Evolutionary conservation across 495 filamentous ascomycete genomes (phyloP).

Genomic region (Aspergillus bertholletiae): DNA sequence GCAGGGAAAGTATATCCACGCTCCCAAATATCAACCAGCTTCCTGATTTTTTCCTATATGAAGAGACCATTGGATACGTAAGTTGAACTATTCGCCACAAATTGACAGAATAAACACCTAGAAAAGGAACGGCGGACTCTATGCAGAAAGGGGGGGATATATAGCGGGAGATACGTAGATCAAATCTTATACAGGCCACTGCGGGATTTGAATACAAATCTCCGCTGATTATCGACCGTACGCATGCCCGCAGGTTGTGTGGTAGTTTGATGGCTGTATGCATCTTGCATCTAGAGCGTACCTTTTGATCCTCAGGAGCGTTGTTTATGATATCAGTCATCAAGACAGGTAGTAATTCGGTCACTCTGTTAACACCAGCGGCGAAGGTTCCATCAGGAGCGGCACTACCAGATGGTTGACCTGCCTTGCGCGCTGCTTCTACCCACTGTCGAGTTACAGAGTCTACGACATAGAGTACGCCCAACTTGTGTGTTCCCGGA

Average conservation of each 20-base stretch:
- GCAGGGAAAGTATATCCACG: constrained; percentile 87
- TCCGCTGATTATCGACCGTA: constrained; percentile 25
- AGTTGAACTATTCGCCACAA: constrained; percentile 43
- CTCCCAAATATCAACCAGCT: constrained; percentile 97
- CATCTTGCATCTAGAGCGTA: constrained; percentile 60
- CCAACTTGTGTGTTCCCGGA: constrained; percentile 92
- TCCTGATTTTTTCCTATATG: constrained; percentile 89
- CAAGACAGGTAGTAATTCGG: constrained; percentile 83
- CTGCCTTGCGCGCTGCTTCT: constrained; percentile 84
- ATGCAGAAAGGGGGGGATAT: constrained; percentile 23
- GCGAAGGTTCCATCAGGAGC: constrained; percentile 88
- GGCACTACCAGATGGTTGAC: constrained; percentile 71
- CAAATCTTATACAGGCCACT: constrained; percentile 24
- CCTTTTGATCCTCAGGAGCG: constrained; percentile 95
- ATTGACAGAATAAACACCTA: constrained; percentile 12
- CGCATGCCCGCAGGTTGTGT: constrained; percentile 29
- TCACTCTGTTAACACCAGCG: constrained; percentile 94
- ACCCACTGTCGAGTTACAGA: constrained; percentile 98
- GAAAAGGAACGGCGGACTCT: constrained; percentile 12
- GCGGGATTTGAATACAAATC: constrained; percentile 14
- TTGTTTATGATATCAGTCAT: constrained; percentile 93
- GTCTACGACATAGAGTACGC: constrained; percentile 99
- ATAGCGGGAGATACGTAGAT: constrained; percentile 30
- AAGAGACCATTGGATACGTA: constrained; percentile 44
- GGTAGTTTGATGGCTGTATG: constrained; percentile 18